A percentile compares a stretch with the other conserved stretches of the same genome.
These are phyloP conservation scores for Cubamyces lactineus DNA, from an alignment of 768 basidiomycete genomes.

Conservation along the genomic window DNA sequence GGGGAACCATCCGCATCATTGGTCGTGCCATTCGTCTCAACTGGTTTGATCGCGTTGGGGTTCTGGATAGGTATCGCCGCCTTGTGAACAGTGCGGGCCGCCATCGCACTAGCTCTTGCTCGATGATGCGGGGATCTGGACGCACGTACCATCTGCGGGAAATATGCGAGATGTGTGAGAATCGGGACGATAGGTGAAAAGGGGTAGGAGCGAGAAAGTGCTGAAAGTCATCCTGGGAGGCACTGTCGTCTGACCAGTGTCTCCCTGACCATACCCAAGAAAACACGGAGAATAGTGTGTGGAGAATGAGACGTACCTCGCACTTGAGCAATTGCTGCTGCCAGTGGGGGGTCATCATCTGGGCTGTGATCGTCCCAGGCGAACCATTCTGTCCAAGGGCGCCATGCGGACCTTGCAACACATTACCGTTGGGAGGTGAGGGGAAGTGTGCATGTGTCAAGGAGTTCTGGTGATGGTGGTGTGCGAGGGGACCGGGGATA, in stretches of 20 bases:
- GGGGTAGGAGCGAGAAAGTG: background rate
- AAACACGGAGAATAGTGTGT: background rate
- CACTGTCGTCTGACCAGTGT: background rate
- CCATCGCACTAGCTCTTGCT: constrained; percentile 93
- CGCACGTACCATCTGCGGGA: constrained; percentile 72
- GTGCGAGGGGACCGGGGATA: constrained; percentile 54
- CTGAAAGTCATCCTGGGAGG: constrained; percentile 6
- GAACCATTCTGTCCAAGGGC: constrained; percentile 51
- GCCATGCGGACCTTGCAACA: constrained; percentile 32
- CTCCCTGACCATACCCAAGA: background rate
- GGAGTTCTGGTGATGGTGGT: constrained; percentile 76
- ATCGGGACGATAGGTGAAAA: constrained; percentile 25
- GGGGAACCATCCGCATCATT: constrained; percentile 35
- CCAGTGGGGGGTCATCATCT: constrained; percentile 84
- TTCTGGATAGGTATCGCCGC: constrained; percentile 91
- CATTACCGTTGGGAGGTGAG: constrained; percentile 74
- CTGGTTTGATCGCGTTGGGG: constrained; percentile 70
- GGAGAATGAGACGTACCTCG: constrained; percentile 62
- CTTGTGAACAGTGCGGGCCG: constrained; percentile 83
- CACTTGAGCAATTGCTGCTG: constrained; percentile 92
- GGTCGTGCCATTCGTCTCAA: constrained; percentile 38
- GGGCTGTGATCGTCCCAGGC: constrained; percentile 51
- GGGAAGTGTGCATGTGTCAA: constrained; percentile 65
- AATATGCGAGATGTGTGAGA: constrained; percentile 25
- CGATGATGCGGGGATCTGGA: constrained; percentile 91